Conservation (phyloP, 768 basidiomycete genomes). For the Lactifluus subvellereus region DNA sequence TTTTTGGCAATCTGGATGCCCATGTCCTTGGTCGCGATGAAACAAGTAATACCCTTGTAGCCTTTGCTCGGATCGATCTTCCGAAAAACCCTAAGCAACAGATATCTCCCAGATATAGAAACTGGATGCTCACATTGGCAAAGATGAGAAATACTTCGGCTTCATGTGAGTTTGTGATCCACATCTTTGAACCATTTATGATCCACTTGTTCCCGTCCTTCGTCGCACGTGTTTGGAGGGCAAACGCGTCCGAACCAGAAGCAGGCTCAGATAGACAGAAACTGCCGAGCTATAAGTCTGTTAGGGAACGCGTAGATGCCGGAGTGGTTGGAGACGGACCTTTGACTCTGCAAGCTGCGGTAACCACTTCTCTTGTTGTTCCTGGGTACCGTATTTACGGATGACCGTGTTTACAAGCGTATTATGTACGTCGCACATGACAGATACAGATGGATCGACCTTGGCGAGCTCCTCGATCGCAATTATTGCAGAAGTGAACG, state of each 20-base stretch:
- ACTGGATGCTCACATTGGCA: slow-evolving; percentile 64
- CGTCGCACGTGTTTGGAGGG: slow-evolving; percentile 86
- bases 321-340: slow-evolving; percentile 37
- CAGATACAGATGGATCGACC: slow-evolving; percentile 93
- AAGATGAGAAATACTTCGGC: slow-evolving; percentile 92
- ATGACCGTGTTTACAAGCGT: slow-evolving; percentile 95
- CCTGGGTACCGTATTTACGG: slow-evolving; percentile 76
- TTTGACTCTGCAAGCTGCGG: slow-evolving; percentile 74
- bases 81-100: neutral
- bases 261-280: slow-evolving; percentile 93
- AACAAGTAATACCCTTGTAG: slow-evolving; percentile 99
- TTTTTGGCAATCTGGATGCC: slow-evolving; percentile 97
- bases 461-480: slow-evolving; percentile 97
- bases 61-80: slow-evolving; percentile 85
- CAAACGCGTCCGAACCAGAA: slow-evolving; percentile 96
- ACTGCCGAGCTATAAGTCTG: slow-evolving; percentile 66
- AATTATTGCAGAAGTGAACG: slow-evolving; percentile 93
- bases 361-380: slow-evolving; percentile 84
- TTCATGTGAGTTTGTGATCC: slow-evolving; percentile 95
- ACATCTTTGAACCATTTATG: slow-evolving; percentile 98
- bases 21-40: slow-evolving; percentile 94
- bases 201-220: slow-evolving; percentile 83
- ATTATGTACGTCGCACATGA: slow-evolving; percentile 97
- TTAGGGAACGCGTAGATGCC: neutral
- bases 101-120: neutral